Base-by-base conservation (phyloP, 1,284 basidiomycete genomes). In the Heterobasidion occidentale region DNA sequence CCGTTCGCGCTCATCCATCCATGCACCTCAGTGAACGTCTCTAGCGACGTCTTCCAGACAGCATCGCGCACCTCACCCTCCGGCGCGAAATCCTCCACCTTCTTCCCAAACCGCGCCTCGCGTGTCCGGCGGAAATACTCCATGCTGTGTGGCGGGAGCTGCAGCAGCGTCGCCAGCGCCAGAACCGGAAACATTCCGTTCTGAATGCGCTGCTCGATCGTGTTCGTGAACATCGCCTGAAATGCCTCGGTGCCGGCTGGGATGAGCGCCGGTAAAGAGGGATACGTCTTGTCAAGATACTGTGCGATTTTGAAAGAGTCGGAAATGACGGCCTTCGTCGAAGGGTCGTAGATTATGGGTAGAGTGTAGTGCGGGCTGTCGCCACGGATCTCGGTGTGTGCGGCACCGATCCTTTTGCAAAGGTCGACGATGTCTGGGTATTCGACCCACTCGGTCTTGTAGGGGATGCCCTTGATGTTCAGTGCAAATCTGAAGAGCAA, bases 111-210 rank as follows among this genome's bases (percentile, higher is more conserved):
- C 5, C 15, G 9, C 54, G 56, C 59, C 62, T 74, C 71, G 38
- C 74, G 65, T 7, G 71, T 72, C 17, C 58, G 54, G 33, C 71
- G 64, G 63, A 74, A 77, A 61, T 76, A 77, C 48, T 61, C 68
- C 57, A 63, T 59, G 60, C 72, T 73, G 27, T 49, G 59, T 67
- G 66, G 56, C 66, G 72, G 54, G 75, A 61, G 60, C 2, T 46
- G 42, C n/a, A 56, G 57, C n/a, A 64, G 62, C n/a, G 59, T 53
- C 4, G 68, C 67, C 38, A 70, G 11, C 38, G 65, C 57, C 51
- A 61, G 50, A 44, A 36, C 36, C 17, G 51, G 5, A 19, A 65
- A 50, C 15, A 54, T 53, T 36, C 11, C 9, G n/a, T 14, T 49
- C 44, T 61, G 11, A 0, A 57, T 36, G 1, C 47, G 38, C 46